Evolutionary conservation across 2,329 filamentous ascomycete genomes (phyloP), one percentile per base, ranked within the genome.

Genomic region (Metarhizium humberi): DNA sequence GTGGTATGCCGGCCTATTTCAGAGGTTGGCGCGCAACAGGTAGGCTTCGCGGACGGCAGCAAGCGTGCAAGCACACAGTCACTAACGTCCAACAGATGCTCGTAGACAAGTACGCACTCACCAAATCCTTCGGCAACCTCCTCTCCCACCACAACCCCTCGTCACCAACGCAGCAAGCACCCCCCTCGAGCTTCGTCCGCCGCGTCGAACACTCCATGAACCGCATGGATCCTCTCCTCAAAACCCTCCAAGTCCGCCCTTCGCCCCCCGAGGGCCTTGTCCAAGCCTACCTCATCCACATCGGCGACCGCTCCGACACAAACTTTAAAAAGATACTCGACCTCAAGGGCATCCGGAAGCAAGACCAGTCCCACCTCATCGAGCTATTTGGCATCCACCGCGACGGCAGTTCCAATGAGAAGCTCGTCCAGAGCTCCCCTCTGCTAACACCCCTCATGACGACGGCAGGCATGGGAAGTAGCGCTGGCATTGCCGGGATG

Each of bases 271-370:
- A 99, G 75, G 92, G 90, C 2, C 82, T 99, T 3, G 92, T 99
- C 0, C 92, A 97, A 73, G 94, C 94, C 38, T 99, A 99, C 69
- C 84, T 99, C 38, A 95, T 97, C 70, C 94, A 97, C 73, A 94
- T 99, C 61, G 91, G 84, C 61, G 94, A 99, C 75, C 86, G 88
- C 55, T 95, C 88, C 60, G 94, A 97, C 68, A 82, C 84, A 64
- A 99, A 99, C 73, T 99, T 99, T 80, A 86, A 86, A 67, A 97
- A 96, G 73, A 88, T 99, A 57, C 83, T 99, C 49, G 94, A 99
- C 52, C 80, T 99, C 59, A 99, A 99, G 71, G 94, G 94, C 50
- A 87, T 99, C 57, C 82, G 87, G 59, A 92, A 91, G 66, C 77
- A 82, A 58, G 94, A 99, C 58, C 89, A 96, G 65, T 74, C 80